Conservation (phyloP, 495 filamentous ascomycete genomes). For the Astrocystis sublimbata region DNA sequence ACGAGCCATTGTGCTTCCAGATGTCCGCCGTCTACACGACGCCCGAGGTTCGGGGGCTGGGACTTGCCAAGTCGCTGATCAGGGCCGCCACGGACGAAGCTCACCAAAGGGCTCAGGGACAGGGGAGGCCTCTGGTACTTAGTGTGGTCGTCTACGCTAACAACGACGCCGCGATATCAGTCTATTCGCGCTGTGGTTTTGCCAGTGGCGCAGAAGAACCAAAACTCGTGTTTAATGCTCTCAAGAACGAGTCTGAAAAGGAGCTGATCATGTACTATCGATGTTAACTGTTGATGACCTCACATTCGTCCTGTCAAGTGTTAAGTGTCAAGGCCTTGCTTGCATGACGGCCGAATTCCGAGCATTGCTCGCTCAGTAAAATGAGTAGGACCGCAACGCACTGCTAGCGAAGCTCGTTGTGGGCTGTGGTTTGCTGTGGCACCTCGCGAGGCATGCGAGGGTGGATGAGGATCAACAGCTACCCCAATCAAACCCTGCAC, state of each 20-base stretch:
- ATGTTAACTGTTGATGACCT: neutral
- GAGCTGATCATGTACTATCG: slow-evolving; percentile 25
- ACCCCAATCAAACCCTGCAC: slow-evolving; percentile 23
- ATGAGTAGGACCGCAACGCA: slow-evolving; percentile 14
- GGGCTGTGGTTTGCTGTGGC: neutral
- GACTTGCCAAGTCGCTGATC: slow-evolving; percentile 45
- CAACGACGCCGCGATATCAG: slow-evolving; percentile 39
- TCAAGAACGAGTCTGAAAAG: slow-evolving; percentile 19
- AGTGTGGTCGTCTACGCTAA: slow-evolving; percentile 42
- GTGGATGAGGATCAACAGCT: slow-evolving; percentile 13
- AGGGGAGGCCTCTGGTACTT: slow-evolving; percentile 24
- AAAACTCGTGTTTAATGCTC: slow-evolving; percentile 20
- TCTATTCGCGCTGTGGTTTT: slow-evolving; percentile 53
- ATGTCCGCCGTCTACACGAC: slow-evolving; percentile 49
- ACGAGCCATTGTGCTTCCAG: slow-evolving; percentile 29
- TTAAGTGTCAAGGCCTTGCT: neutral
- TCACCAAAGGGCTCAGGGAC: slow-evolving; percentile 26
- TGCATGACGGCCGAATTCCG: slow-evolving; percentile 11
- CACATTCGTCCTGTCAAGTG: neutral
- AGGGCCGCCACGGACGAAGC: slow-evolving; percentile 35
- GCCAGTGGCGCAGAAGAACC: slow-evolving; percentile 32
- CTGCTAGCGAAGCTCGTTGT: neutral
- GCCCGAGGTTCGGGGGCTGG: slow-evolving; percentile 43
- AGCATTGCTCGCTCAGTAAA: neutral
- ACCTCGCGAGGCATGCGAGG: neutral